Percentiles rank a stretch among this genome's conserved stretches.
Conservation (phyloP, 306 rosid species). For the Quercus parvula region DNA sequence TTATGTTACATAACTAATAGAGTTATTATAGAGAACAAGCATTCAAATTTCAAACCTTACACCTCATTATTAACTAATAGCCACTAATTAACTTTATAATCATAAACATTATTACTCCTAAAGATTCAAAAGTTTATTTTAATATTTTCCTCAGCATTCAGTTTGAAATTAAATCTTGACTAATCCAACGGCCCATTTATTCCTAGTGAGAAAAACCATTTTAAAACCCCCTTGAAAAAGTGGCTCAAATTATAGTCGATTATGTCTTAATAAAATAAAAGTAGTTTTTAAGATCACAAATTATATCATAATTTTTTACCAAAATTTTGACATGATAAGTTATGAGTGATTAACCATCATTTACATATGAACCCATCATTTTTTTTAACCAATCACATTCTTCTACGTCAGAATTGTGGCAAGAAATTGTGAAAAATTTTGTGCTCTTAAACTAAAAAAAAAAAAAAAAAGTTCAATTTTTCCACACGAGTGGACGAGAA, state of each 20-base stretch:
- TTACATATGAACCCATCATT: fast-evolving
- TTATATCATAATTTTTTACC: no score
- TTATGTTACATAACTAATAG: background rate
- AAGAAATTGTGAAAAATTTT: fast-evolving
- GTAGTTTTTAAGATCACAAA: no score
- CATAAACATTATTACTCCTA: background rate
- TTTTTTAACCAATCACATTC: no score
- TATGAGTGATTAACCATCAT: background rate
- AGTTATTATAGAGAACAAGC: background rate
- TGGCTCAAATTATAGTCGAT: background rate
- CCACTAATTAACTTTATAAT: background rate
- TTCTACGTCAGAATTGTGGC: fast-evolving
- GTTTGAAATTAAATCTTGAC: background rate
- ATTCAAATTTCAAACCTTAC: background rate
- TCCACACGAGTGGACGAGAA: background rate
- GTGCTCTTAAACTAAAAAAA: no score
- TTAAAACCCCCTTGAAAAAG: background rate
- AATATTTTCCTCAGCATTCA: background rate
- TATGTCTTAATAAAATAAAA: no score
- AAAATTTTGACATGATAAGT: no score
- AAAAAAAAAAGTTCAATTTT: no score
- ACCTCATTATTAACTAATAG: background rate
- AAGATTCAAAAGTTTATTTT: background rate
- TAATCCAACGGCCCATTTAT: no score
- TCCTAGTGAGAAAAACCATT: no score